Evolutionary conservation across 257 asterid species (phyloP).

Genomic region (Leonotis leonurus): DNA sequence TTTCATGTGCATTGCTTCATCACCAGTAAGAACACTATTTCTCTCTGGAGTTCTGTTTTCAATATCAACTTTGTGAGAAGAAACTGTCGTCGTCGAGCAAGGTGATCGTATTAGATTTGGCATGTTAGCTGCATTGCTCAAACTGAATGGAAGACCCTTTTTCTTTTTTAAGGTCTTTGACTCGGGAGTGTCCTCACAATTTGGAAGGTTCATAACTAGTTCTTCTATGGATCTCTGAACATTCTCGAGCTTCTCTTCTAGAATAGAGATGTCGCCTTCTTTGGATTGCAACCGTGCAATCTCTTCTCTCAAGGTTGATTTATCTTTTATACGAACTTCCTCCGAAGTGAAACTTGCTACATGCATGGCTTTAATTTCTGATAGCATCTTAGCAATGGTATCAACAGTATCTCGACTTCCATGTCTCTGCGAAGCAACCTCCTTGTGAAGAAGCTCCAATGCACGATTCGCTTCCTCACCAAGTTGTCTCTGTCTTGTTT

Average conservation of each 20-base stretch:
- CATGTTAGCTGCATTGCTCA: conserved; percentile 73
- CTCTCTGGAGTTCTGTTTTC: conserved; percentile 73
- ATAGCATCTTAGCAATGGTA: conserved; percentile 65
- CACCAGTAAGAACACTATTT: conserved; percentile 18
- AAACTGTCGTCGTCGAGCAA: conserved; percentile 60
- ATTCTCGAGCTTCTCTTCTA: conserved; percentile 78
- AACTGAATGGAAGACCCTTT: conserved; percentile 57
- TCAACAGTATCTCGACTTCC: conserved; percentile 68
- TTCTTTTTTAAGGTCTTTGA: conserved; percentile 48
- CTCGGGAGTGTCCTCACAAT: conserved; percentile 48
- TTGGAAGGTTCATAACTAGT: conserved; percentile 50
- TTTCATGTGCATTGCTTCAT: conserved; percentile 17
- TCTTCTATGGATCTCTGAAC: conserved; percentile 80
- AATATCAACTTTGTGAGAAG: conserved; percentile 44
- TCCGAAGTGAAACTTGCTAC: conserved; percentile 41
- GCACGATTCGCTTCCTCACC: conserved; percentile 95
- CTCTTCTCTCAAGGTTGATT: conserved; percentile 77
- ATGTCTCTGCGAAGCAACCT: conserved; percentile 66
- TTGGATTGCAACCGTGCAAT: conserved; percentile 72
- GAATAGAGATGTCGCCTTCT: conserved; percentile 51
- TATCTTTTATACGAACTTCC: conserved; percentile 42
- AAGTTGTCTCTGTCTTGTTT: conserved; percentile 79
- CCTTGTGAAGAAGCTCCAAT: conserved; percentile 86
- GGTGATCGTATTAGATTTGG: conserved; percentile 72
- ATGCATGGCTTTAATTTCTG: conserved; percentile 75